These are phyloP conservation scores for Gillenia trifoliata DNA, from an alignment of 306 rosid species.

Conservation along the genomic window DNA sequence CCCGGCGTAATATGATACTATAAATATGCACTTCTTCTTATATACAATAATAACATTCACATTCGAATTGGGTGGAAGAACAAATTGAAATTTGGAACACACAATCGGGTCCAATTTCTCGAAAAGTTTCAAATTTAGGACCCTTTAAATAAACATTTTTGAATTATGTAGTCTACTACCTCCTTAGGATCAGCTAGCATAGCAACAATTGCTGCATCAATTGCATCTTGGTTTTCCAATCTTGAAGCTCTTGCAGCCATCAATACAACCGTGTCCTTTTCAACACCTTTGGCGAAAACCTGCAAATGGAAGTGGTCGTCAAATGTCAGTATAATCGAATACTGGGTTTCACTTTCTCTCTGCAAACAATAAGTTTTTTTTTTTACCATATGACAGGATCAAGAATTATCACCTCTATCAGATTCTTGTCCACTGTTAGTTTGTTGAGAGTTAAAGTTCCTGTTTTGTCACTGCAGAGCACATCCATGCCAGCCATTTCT, in stretches of 20 bases:
- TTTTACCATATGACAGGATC: neutral
- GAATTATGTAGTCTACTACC: neutral
- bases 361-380: neutral
- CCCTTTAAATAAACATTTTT: neutral
- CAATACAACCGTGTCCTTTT: conserved; percentile 14
- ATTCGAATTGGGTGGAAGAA: neutral
- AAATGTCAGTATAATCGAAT: neutral
- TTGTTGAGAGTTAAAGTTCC: conserved; percentile 20
- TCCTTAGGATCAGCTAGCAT: conserved; percentile 24
- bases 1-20: neutral
- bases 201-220: conserved; percentile 20
- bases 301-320: neutral
- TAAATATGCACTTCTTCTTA: neutral
- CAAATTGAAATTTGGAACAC: neutral
- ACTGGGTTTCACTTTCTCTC: neutral
- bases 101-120: neutral
- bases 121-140: neutral
- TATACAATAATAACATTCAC: neutral
- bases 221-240: conserved; percentile 21
- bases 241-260: conserved; percentile 25
- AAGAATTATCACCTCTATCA: conserved; percentile 11
- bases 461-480: conserved; percentile 20
- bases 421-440: conserved; percentile 18
- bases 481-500: conserved; percentile 22
- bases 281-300: conserved; percentile 19